These are phyloP conservation scores for Backusella westeae DNA, from an alignment of 192 early-diverging fungal genomes.

Conservation along the genomic window DNA sequence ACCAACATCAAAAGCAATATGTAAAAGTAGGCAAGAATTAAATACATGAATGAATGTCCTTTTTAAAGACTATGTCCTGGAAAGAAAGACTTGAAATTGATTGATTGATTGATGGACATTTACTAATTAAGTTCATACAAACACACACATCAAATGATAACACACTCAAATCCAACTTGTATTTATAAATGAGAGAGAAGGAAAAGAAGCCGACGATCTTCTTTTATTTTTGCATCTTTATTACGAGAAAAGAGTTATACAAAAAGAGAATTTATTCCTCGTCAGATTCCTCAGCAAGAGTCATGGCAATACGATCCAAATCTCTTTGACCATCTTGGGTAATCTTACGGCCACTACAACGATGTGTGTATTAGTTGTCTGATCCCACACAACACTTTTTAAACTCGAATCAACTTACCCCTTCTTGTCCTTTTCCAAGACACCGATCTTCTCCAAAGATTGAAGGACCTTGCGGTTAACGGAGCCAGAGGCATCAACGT, in stretches of 20 bases:
- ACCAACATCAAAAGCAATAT: no score
- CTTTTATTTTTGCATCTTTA: slow-evolving; percentile 4
- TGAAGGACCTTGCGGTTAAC: slow-evolving; percentile 95
- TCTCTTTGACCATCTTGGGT: slow-evolving; percentile 96
- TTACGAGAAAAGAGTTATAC: neutral
- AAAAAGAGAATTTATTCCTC: slow-evolving; percentile 29
- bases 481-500: slow-evolving; percentile 82
- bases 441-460: slow-evolving; percentile 97
- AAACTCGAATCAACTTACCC: slow-evolving; percentile 47
- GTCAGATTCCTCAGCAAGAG: slow-evolving; percentile 33
- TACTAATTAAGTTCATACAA: neutral
- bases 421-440: slow-evolving; percentile 89
- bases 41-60: no score
- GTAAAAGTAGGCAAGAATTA: no score
- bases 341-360: slow-evolving; percentile 86
- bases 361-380: neutral
- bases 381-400: neutral
- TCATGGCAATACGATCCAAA: slow-evolving; percentile 92
- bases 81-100: neutral
- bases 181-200: neutral
- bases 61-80: neutral
- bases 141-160: neutral
- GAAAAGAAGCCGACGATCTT: neutral
- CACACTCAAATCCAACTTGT: neutral
- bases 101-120: neutral